Conservation (phyloP, 208 protist species). For the Leishmania aethiopica region DNA sequence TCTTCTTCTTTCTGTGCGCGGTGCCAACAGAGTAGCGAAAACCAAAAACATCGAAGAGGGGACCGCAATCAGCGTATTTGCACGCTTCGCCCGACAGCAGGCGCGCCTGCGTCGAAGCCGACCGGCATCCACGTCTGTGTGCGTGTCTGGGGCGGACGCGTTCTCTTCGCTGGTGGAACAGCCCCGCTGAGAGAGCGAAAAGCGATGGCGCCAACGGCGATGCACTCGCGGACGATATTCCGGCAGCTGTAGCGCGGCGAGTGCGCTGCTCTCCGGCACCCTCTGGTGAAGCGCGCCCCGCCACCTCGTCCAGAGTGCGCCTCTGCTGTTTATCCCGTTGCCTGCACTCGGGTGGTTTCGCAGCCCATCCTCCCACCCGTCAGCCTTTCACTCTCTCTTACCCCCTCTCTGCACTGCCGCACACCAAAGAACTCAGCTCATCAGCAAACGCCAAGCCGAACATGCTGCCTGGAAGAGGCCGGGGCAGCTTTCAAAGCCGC, state of each 20-base stretch:
- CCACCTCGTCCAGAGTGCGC: background rate
- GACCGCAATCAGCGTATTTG: background rate
- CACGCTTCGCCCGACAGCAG: background rate
- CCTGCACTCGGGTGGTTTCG: background rate
- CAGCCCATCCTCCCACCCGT: background rate
- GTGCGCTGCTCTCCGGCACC: background rate
- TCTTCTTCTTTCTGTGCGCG: background rate
- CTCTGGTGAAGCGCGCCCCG: background rate
- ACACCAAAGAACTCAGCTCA: background rate
- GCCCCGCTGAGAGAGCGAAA: background rate
- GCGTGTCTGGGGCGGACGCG: background rate
- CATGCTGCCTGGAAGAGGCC: slow-evolving; percentile 34
- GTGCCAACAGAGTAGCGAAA: background rate
- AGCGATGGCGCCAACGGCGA: background rate
- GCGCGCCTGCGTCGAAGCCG: too few species aligned
- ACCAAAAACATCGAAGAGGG: background rate
- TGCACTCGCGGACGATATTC: background rate
- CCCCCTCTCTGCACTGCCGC: background rate
- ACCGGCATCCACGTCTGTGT: background rate
- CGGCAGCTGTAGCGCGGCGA: background rate
- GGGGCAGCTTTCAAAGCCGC: slow-evolving; percentile 21
- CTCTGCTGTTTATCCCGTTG: background rate
- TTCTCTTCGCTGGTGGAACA: background rate
- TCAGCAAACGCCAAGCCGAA: slow-evolving; percentile 5
- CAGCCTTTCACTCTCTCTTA: background rate